These are phyloP conservation scores for Mrakiaceae sp. DNA, from an alignment of 1,284 basidiomycete species.

Conservation along the genomic window DNA sequence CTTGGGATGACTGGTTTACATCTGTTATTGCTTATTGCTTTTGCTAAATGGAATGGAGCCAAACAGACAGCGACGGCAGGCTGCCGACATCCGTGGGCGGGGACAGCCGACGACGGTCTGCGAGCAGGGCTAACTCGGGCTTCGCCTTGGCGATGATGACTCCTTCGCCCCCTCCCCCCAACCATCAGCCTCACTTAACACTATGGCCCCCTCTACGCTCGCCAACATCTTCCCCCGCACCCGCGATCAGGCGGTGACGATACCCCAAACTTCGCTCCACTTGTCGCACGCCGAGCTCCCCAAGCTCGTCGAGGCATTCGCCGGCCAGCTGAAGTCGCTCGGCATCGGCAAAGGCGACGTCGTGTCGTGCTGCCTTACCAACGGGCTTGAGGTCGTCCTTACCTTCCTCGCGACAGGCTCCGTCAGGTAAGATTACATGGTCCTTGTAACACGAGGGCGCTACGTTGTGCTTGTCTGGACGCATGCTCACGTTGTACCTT, in stretches of 20 bases:
- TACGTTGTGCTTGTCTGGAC: not conserved
- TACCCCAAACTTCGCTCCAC: constrained; percentile 12
- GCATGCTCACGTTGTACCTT: not conserved
- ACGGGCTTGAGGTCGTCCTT: constrained; percentile 33
- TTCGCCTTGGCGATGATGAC: too few relatives aligned
- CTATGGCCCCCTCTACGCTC: constrained; percentile 8
- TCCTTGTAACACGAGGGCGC: too few relatives aligned
- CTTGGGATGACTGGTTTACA: too few relatives aligned
- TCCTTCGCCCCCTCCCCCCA: not conserved
- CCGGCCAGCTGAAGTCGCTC: constrained; percentile 13
- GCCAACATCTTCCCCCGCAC: constrained; percentile 5
- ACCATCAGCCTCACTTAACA: not conserved
- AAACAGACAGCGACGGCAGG: too few relatives aligned
- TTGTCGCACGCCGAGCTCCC: constrained; percentile 19
- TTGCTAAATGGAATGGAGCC: too few relatives aligned
- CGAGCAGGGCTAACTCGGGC: too few relatives aligned
- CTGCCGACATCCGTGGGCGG: too few relatives aligned
- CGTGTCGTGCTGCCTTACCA: constrained; percentile 31
- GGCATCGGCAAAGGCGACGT: constrained; percentile 22
- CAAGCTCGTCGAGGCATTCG: constrained; percentile 17
- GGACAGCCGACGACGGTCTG: too few relatives aligned
- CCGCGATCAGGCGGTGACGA: constrained; percentile 14
- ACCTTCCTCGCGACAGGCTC: constrained; percentile 28
- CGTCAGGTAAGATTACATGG: not conserved
- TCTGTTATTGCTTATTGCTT: too few relatives aligned